Conservation (phyloP, 306 rosid species). For the Dalbergia cultrata region DNA sequence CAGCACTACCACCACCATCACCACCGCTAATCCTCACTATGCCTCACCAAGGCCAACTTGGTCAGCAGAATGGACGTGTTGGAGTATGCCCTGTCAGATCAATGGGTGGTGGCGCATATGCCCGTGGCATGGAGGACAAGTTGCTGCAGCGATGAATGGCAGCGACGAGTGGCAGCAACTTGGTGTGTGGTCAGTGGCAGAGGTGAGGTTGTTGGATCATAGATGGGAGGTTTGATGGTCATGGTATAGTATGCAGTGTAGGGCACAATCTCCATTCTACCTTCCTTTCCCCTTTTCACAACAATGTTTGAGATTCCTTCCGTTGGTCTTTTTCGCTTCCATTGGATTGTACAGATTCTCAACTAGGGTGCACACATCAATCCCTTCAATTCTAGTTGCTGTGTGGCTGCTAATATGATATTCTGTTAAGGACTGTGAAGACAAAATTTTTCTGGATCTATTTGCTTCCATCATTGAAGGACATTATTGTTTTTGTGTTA, state of each 20-base stretch:
- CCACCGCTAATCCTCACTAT: conserved; percentile 35
- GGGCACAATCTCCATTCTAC: conserved; percentile 54
- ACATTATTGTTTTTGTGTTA: no score
- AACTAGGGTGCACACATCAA: conserved; percentile 63
- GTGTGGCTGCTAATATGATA: conserved; percentile 55
- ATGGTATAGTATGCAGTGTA: no score
- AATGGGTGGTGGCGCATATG: conserved; percentile 16
- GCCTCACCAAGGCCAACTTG: conserved; percentile 80
- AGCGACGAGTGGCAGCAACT: no score
- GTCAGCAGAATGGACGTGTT: conserved; percentile 77
- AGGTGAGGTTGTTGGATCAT: no score
- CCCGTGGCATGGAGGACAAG: no score
- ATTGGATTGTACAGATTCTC: conserved; percentile 71
- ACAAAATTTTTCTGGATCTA: conserved; percentile 75
- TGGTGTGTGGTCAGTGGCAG: no score
- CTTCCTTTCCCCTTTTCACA: conserved; percentile 78
- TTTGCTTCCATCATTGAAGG: conserved; percentile 42
- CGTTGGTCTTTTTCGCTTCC: conserved; percentile 77
- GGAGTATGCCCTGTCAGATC: conserved; percentile 70
- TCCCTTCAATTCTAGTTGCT: conserved; percentile 61
- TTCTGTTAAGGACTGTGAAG: conserved; percentile 50
- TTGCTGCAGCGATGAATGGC: no score
- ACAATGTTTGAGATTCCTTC: conserved; percentile 88
- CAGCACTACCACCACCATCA: no score
- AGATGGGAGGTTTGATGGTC: no score